Percentiles rank a stretch among this genome's conserved stretches.
phyloP scores from a whole-genome alignment of 2,329 filamentous ascomycete genomes.

The Epichloe amarillans region DNA sequence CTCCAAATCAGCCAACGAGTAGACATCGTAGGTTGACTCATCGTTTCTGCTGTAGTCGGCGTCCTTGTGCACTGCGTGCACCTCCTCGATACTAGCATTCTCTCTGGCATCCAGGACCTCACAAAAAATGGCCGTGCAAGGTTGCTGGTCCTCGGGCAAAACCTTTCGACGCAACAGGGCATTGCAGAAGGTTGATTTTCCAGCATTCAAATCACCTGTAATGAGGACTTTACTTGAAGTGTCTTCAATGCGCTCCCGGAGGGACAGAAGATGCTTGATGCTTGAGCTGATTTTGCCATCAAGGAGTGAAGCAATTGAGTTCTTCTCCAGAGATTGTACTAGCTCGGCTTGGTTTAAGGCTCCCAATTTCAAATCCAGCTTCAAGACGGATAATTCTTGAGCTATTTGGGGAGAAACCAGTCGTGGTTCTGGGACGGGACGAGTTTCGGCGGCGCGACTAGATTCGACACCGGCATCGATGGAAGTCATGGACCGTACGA shows the following conservation, averaged over 20 bases:
- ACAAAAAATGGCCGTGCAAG: constrained; percentile 96
- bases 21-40: constrained; percentile 89
- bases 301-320: constrained; percentile 75
- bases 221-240: constrained; percentile 94
- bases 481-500: constrained; percentile 61
- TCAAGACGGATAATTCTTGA: constrained; percentile 90
- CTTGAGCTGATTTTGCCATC: constrained; percentile 92
- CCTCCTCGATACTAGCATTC: constrained; percentile 84
- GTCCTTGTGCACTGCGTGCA: constrained; percentile 84
- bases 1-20: constrained; percentile 63
- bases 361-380: constrained; percentile 86
- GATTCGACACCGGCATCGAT: constrained; percentile 53
- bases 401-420: constrained; percentile 85
- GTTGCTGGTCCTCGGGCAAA: constrained; percentile 91
- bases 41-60: constrained; percentile 73
- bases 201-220: constrained; percentile 90
- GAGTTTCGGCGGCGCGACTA: constrained; percentile 54
- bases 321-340: constrained; percentile 88
- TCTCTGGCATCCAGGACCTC: constrained; percentile 88
- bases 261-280: constrained; percentile 73
- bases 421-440: constrained; percentile 55
- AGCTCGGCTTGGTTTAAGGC: constrained; percentile 75
- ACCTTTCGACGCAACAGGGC: constrained; percentile 87
- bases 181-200: constrained; percentile 98
- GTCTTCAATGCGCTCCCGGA: constrained; percentile 91